Evolutionary conservation across 441 rosid species (phyloP), one percentile per base, ranked within the genome.

Genomic region (Populus tomentosa): DNA sequence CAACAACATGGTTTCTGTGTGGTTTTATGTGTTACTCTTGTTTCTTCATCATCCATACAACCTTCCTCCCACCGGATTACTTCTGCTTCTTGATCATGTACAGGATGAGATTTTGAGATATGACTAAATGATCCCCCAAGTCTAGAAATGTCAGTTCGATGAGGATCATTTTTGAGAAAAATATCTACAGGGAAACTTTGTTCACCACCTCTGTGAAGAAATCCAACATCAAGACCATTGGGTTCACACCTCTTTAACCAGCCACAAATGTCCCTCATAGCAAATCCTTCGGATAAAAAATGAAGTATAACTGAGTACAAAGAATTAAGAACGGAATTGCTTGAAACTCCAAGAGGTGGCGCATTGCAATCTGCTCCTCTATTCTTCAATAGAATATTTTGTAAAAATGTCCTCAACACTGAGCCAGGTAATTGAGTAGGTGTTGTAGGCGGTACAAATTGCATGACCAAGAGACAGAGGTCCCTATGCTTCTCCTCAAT

Each of bases 51-150:
- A 85, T 96, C 98, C 96, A 90, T 82, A 84, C 90, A 90, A 71
- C 98, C 98, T 92, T 96, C 99, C 82, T 94, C 97, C 99, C 98
- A 96, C 83, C 79, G 90, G 82, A 96, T 87, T 62, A 89, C 85
- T 84, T 91, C 98, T 42, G 79, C 83, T 81, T 91, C 97, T 79
- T 88, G 90, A 78, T 88, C 90, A 87, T 79, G 70, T 69, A 87
- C 83, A 59, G 98, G 94, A 85, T 90, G 85, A 68, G 90, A 90
- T 84, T 96, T 93, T 9, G 86, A 88, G 46, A 96, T 85, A 84
- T 94, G 98, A 88, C 90, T 88, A 71, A 88, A 90, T 62, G 97
- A 86, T 75, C 99, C 99, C 10, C 99, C 99, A 79, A 96, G 91
- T 91, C 99, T 90, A n/a, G 97, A 83, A 79, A 96, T 88, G 77